A percentile compares a stretch with the other conserved stretches of the same genome.
Evolutionary conservation across 495 filamentous ascomycete genomes (phyloP).

Genomic region (Trypethelium eluteriae): DNA sequence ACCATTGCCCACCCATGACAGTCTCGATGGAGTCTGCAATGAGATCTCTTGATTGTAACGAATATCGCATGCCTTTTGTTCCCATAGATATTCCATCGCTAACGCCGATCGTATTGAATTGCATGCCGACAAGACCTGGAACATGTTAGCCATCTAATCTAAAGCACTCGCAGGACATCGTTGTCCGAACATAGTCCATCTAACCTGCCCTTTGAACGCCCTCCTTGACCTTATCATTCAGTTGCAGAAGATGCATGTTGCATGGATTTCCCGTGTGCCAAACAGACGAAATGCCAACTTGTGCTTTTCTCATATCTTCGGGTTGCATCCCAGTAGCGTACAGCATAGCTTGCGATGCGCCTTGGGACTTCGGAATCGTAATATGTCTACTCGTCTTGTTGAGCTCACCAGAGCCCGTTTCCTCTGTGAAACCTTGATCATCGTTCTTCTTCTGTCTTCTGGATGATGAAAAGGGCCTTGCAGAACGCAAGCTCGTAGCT

Average conservation of each 20-base stretch:
- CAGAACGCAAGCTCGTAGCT: too few relatives aligned
- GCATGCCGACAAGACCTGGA: slow-evolving; percentile 39
- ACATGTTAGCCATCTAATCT: slow-evolving; percentile 12
- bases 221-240: slow-evolving; percentile 73
- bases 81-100: slow-evolving; percentile 80
- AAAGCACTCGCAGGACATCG: neutral
- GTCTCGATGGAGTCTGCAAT: slow-evolving; percentile 98
- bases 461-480: too few relatives aligned
- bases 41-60: slow-evolving; percentile 84
- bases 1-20: slow-evolving; percentile 98
- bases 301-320: slow-evolving; percentile 83
- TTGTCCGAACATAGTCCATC: slow-evolving; percentile 48
- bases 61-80: slow-evolving; percentile 84
- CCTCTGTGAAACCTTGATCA: neutral
- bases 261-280: slow-evolving; percentile 94
- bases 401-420: slow-evolving; percentile 34
- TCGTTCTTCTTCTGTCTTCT: too few relatives aligned
- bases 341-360: slow-evolving; percentile 96
- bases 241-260: slow-evolving; percentile 95
- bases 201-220: slow-evolving; percentile 75
- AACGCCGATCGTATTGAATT: slow-evolving; percentile 98
- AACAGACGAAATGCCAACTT: slow-evolving; percentile 91
- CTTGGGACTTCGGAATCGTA: slow-evolving; percentile 95
- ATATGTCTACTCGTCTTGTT: slow-evolving; percentile 78
- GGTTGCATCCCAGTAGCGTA: slow-evolving; percentile 85